These are phyloP conservation scores for Groenewaldozyma tartarivorans DNA, from an alignment of 805 yeast genomes.

Conservation along the genomic window DNA sequence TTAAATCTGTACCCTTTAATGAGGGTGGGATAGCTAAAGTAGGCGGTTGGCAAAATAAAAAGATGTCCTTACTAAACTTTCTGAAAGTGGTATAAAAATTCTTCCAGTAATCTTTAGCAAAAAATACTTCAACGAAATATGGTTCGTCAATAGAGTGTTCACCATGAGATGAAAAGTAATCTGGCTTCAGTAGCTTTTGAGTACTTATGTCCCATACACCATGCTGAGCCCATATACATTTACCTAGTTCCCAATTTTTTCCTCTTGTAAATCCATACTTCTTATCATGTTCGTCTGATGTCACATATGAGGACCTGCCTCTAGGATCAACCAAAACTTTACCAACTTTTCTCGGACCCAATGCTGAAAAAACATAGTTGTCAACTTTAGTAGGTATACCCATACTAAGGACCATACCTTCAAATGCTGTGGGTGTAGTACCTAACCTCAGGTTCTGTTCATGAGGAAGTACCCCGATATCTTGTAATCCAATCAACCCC, in stretches of 20 bases:
- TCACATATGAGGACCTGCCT: conserved; percentile 46
- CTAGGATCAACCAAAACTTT: conserved; percentile 50
- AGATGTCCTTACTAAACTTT: conserved; percentile 37
- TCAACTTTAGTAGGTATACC: conserved; percentile 66
- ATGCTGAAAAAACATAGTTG: conserved; percentile 54
- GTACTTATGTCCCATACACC: conserved; percentile 59
- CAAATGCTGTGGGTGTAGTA: conserved; percentile 73
- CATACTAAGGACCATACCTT: conserved; percentile 66
- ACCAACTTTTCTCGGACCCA: conserved; percentile 69
- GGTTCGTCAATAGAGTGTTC: conserved; percentile 19
- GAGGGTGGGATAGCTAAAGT: conserved; percentile 70
- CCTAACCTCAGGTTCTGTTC: conserved; percentile 65
- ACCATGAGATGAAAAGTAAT: conserved; percentile 36
- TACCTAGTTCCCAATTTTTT: conserved; percentile 57
- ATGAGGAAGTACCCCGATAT: conserved; percentile 43
- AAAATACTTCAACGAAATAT: conserved; percentile 45
- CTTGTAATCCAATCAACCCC: conserved; percentile 59
- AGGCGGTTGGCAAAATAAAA: conserved; percentile 71
- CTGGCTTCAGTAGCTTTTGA: conserved; percentile 28
- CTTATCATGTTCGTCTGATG: conserved; percentile 53
- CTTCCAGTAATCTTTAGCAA: conserved; percentile 47
- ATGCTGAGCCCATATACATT: conserved; percentile 72
- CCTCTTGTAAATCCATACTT: conserved; percentile 65
- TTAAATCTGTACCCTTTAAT: conserved; percentile 35
- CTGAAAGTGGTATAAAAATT: conserved; percentile 35